Evolutionary conservation across 306 rosid species (phyloP).

Genomic region (Cucurbita moschata): DNA sequence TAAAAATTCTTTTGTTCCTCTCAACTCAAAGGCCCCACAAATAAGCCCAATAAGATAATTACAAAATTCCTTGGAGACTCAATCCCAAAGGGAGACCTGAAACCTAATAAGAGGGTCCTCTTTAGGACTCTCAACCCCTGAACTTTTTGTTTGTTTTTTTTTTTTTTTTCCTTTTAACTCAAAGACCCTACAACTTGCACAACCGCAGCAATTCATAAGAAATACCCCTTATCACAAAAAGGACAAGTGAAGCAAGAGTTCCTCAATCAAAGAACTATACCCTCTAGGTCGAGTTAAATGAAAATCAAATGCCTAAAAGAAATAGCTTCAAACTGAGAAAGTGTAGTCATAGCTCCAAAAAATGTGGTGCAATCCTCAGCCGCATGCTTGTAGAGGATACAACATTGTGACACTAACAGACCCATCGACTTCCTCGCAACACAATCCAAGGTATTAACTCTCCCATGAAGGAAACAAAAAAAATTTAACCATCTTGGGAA

Average conservation of each 20-base stretch:
- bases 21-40: too few relatives aligned
- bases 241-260: neutral
- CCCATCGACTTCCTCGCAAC: neutral
- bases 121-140: neutral
- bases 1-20: too few relatives aligned
- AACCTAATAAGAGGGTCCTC: neutral
- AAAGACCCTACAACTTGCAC: neutral
- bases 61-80: neutral
- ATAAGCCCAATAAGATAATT: too few relatives aligned
- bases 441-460: neutral
- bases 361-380: neutral
- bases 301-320: neutral
- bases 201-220: neutral
- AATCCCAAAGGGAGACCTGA: neutral
- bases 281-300: neutral
- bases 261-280: neutral
- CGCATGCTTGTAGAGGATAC: neutral
- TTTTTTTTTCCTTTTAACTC: neutral
- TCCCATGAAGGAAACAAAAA: neutral
- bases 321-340: neutral
- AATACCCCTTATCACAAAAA: neutral
- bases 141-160: neutral
- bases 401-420: neutral
- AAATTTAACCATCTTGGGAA: neutral
- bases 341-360: neutral